Base-by-base conservation (phyloP, 2,329 filamentous ascomycete genomes). In the Aspergillus aculeatinus region DNA sequence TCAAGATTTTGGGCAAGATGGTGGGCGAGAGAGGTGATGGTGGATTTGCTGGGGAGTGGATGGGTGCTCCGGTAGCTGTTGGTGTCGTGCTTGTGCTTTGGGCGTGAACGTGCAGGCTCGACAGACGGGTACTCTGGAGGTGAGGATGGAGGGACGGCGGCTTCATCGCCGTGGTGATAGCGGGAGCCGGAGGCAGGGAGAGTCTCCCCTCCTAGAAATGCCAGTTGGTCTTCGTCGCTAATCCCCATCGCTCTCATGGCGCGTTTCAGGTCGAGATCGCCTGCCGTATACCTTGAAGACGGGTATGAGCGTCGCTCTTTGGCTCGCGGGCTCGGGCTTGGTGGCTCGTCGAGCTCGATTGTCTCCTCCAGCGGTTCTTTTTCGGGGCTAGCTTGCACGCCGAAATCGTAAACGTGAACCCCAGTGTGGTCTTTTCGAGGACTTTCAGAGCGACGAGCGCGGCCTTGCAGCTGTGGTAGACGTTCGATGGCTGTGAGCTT, bases 301-400 rank as follows among this genome's bases (percentile, higher is more conserved):
- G 48, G 39, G 35, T 53, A 64, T 10, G 61, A 57, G 49, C 64
- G 67, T 27, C 68, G 67, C n/a, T 66, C 65, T 59, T 76, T 76
- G 29, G 70, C 73, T 6, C 70, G 73, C 27, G 71, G 72, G 55
- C 72, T 75, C 33, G 74, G 74, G 50, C 74, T 76, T 10, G 69
- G 69, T 6, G 74, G 74, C 42, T 67, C 65, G 5, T 74, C 73
- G 1, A 70, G 60, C 35, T 75, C 73, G 5, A 69, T 68, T 3
- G 68, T 73, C 16, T 66, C 67, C n/a, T 74, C 70, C 33, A 63
- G 59, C 16, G 62, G 60, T 6, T 63, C 48, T 25, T 66, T 64
- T 5, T 63, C 65, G 23, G 66, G 67, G 44, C 67, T 67, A 29
- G 58, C 58, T 1, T 59, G 63, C 19, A 63, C 39, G 39, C 39